These are phyloP conservation scores for Lactarius evosmus DNA, from an alignment of 768 basidiomycete species.

Conservation along the genomic window DNA sequence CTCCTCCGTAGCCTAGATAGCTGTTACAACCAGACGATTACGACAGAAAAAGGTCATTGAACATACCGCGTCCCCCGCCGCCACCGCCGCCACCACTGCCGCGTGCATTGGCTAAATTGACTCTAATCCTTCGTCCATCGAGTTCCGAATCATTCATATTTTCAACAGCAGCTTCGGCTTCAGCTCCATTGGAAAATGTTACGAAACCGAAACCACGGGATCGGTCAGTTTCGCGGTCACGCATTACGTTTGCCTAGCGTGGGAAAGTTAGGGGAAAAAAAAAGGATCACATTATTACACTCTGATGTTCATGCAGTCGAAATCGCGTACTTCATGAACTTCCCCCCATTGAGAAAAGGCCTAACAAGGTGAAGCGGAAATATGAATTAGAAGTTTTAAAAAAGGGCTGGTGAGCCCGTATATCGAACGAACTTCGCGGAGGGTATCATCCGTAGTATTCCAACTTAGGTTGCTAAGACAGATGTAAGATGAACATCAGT, in stretches of 20 bases:
- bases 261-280: slow-evolving; percentile 28
- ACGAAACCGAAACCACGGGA: slow-evolving; percentile 98
- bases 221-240: slow-evolving; percentile 95
- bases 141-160: slow-evolving; percentile 86
- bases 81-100: slow-evolving; percentile 45
- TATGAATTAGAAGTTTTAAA: slow-evolving; percentile 35
- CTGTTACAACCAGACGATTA: background rate
- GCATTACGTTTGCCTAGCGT: slow-evolving; percentile 94
- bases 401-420: slow-evolving; percentile 32
- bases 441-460: slow-evolving; percentile 91
- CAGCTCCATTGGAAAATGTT: slow-evolving; percentile 54
- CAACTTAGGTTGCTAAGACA: slow-evolving; percentile 82
- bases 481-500: slow-evolving; percentile 53
- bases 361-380: slow-evolving; percentile 53
- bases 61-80: slow-evolving; percentile 37
- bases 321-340: slow-evolving; percentile 85
- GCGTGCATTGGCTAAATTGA: slow-evolving; percentile 76
- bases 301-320: slow-evolving; percentile 30
- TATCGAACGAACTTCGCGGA: slow-evolving; percentile 78
- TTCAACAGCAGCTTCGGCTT: slow-evolving; percentile 76
- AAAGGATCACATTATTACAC: slow-evolving; percentile 24
- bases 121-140: slow-evolving; percentile 87
- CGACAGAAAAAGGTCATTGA: slow-evolving; percentile 25
- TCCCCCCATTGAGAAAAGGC: slow-evolving; percentile 80
- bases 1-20: slow-evolving; percentile 24